Evolutionary conservation across 805 yeast species (phyloP).

Genomic region (Candida maltosa): DNA sequence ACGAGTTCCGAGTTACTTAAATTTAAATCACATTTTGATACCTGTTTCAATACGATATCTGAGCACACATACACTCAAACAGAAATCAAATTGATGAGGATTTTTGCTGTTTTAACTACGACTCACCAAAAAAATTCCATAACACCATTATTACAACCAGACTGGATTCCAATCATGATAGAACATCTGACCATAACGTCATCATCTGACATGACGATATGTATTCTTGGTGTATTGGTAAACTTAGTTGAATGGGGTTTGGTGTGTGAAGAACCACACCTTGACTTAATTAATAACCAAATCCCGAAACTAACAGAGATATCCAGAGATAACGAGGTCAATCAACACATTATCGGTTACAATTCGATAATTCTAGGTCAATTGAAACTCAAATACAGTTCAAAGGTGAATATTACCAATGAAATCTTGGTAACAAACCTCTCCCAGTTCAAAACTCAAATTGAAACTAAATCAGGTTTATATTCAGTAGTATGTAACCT

Average conservation of each 20-base stretch:
- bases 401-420: no score
- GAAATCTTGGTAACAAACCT: no score
- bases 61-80: slow-evolving; percentile 1
- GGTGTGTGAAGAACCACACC: not conserved
- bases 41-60: not conserved
- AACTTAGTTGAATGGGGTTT: slow-evolving; percentile 9
- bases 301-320: not conserved
- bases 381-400: slow-evolving; percentile 5
- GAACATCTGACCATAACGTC: slow-evolving; percentile 1
- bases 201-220: slow-evolving; percentile 1
- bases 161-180: not conserved
- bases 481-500: no score
- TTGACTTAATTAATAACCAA: not conserved
- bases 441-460: no score
- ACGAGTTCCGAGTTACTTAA: not conserved
- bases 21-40: not conserved
- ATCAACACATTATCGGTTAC: slow-evolving; percentile 15
- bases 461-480: no score
- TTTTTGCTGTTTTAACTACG: slow-evolving; percentile 12
- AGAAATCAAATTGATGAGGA: slow-evolving; percentile 8
- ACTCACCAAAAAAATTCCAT: slow-evolving; percentile 3
- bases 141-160: not conserved
- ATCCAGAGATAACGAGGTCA: slow-evolving; percentile 6
- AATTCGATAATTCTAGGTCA: slow-evolving; percentile 11
- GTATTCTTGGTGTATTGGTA: slow-evolving; percentile 9